Base-by-base conservation (phyloP, 2,329 filamentous ascomycete genomes). In the Sodiomyces alkalinus region DNA sequence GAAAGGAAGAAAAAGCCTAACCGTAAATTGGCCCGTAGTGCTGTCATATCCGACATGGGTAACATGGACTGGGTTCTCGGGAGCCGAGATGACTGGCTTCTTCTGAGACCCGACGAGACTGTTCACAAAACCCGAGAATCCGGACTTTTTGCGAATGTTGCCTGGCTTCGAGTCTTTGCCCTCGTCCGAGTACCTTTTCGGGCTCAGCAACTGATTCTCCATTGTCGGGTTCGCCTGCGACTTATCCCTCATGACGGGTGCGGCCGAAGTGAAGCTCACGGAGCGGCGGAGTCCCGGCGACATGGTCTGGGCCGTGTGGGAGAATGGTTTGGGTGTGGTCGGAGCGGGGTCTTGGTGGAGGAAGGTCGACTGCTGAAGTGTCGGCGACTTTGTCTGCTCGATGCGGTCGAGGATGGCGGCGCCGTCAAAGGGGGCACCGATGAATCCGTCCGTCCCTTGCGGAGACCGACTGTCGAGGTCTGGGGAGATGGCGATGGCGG, bases 1-100 rank as follows among this genome's bases (percentile, higher is more conserved):
- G 22, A 11, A 27, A 3, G 12, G 25, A 17, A 22, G 28, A n/a
- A 14, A 11, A 11, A 33, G 29, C 68, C 76, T 47, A 64, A 92
- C 85, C 33, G 87, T 96, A 53, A 93, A 98, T 56, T 93, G 82
- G 40, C 90, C 90, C 4, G 90, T 96, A 45, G 81, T 70, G 56
- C 90, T 92, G 55, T 98, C 87, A 52, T 93, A 94, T 42, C 87
- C 87, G 40, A 98, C 90, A 54, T 98, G 90, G 32, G 87, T 96
- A 44, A 98, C 82, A 56, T 96, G 90, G 34, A 96, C 85, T 27
- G 90, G 90, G 45, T 98, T 96, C 54, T 93, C 86, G 30, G 90
- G 90, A 20, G 85, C 82, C n/a, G 90, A 96, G 44, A 98, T 98
- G 52, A 87, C 74, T 26, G 90, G 83, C 39, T 85, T 82, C 53